Evolutionary conservation across 177 flowering plant genomes (phyloP).

Genomic region (Vitis hybrid): DNA sequence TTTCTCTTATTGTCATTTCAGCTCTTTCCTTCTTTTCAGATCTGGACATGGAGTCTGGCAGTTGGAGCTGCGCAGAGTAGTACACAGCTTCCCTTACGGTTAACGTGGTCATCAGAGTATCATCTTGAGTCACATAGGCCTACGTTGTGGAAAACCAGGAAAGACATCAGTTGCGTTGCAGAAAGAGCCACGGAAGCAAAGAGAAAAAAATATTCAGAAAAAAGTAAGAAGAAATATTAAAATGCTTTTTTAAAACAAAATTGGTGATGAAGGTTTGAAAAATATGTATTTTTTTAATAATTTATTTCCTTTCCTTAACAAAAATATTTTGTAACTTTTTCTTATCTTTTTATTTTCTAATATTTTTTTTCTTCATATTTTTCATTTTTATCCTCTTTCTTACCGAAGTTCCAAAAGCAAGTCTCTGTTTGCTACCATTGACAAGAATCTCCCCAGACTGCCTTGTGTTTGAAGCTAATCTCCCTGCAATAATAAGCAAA

Average conservation of each 20-base stretch:
- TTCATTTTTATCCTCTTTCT: background rate
- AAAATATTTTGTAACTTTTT: no score
- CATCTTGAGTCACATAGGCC: slow-evolving; percentile 60
- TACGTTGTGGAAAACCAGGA: background rate
- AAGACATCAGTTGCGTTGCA: background rate
- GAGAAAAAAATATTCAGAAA: no score
- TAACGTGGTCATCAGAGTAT: slow-evolving; percentile 35
- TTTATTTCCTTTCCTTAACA: no score
- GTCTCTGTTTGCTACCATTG: slow-evolving; percentile 24
- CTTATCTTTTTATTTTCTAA: no score
- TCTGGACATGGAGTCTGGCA: slow-evolving; percentile 39
- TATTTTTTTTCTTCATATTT: no score
- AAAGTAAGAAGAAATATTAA: no score
- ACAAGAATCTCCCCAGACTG: slow-evolving; percentile 24
- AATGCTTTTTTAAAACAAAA: no score
- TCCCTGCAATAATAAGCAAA: slow-evolving; percentile 9
- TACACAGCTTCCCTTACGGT: slow-evolving; percentile 40
- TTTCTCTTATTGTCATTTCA: slow-evolving; percentile 38
- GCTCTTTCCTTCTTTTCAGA: slow-evolving; percentile 34
- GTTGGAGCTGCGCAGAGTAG: slow-evolving; percentile 50
- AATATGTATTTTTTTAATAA: no score
- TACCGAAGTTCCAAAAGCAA: slow-evolving; percentile 31
- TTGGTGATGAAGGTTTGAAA: no score
- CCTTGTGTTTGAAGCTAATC: slow-evolving; percentile 18
- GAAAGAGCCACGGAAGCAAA: no score